Evolutionary conservation across 805 yeast species (phyloP), one percentile per base, ranked within the genome.

Genomic region (Clavispora carvajalis): DNA sequence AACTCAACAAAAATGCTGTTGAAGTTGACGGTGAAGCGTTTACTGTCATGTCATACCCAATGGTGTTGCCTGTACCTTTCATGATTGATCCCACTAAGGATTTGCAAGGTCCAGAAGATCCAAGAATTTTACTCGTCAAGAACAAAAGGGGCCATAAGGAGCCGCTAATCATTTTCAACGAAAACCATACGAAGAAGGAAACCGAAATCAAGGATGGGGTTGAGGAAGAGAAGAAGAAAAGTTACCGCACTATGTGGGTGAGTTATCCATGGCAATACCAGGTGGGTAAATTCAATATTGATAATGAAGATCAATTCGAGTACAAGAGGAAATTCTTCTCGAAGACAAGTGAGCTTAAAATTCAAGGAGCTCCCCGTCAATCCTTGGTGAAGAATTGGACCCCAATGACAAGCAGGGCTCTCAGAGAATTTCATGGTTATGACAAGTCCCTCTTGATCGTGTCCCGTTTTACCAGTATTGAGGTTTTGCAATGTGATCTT

Each of bases 51-150:
- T 41, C 26, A 2, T 48, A 42, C 29, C 52, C 52, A 5, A 19
- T 37, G 21, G 11, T 46, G 3, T 26, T 46, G 29, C 48, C 39
- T 16, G 38, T 48, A 18, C 52, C 52, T 3, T 43, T 40, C 33
- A 22, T 18, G 16, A 60, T 58, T 38, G 58, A 60, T 39, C 45
- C 47, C 3, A 29, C 45, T 46, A 22, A 46, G 53, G 19, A 45
- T 19, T 61, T 48, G 40, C 43, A 59, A 38, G 80, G 80, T 1
- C 75, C 80, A 2, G 78, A 75, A 52, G 79, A 75, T 49, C 77
- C 80, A 1, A 59, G 78, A 22, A 53, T 74, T 24, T 46, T 72
- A 5, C 40, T 67, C 7, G 59, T 63, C 7, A 52, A 45, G 22
- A 60, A 62, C 41, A 53, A 54, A 35, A 54, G 54, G 18, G 71